A percentile compares a stretch with the other conserved stretches of the same genome.
Evolutionary conservation across 345 rosid species (phyloP).

Genomic region (Reutealis trisperma): DNA sequence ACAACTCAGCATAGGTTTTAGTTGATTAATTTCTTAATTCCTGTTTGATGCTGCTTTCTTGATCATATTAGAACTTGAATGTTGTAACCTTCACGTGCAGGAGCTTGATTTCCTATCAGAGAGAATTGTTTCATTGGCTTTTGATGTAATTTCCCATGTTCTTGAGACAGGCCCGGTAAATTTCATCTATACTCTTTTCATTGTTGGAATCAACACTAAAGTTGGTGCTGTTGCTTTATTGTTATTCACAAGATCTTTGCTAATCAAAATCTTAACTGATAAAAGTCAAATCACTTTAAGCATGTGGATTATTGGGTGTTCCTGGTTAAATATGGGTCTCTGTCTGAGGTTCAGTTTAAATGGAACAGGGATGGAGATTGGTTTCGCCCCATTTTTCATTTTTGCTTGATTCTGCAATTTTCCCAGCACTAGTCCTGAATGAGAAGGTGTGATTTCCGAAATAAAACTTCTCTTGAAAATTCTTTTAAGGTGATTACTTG

Average conservation of each 20-base stretch:
- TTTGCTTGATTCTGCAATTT: conserved; percentile 77
- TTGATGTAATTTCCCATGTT: conserved; percentile 71
- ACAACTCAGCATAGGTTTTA: neutral
- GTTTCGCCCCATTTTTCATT: conserved; percentile 78
- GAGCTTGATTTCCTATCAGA: conserved; percentile 63
- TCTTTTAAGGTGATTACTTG: conserved; percentile 6
- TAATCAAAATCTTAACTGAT: neutral
- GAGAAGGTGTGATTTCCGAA: conserved; percentile 55
- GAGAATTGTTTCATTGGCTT: conserved; percentile 74
- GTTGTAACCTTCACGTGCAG: conserved; percentile 42
- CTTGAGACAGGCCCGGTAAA: conserved; percentile 86
- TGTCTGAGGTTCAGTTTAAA: conserved; percentile 19
- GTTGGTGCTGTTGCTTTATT: neutral
- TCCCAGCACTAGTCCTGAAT: conserved; percentile 70
- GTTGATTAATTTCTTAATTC: conserved; percentile 6
- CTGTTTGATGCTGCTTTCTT: conserved; percentile 23
- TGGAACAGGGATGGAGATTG: conserved; percentile 82
- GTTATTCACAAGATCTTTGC: conserved; percentile 1
- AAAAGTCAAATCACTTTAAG: neutral
- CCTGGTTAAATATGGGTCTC: neutral
- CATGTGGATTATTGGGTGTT: neutral
- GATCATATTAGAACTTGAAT: conserved; percentile 8
- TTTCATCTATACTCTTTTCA: conserved; percentile 22
- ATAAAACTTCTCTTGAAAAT: conserved; percentile 5
- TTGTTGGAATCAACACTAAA: neutral